Conservation (phyloP, 805 yeast genomes). For the Candida vaughaniae region DNA sequence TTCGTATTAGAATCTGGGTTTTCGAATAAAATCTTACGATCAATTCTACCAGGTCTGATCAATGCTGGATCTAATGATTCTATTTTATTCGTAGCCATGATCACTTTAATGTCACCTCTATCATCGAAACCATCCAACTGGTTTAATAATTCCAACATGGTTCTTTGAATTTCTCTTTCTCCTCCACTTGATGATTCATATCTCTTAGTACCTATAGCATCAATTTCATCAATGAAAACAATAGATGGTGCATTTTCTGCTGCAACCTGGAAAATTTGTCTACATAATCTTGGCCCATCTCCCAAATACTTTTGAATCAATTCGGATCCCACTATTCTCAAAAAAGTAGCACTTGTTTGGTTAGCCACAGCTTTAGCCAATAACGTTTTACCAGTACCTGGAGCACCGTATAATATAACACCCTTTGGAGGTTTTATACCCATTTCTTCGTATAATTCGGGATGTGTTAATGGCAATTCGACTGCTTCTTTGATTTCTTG, state of each 20-base stretch:
- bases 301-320: slow-evolving; percentile 95
- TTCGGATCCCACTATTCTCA: slow-evolving; percentile 96
- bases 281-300: slow-evolving; percentile 92
- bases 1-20: slow-evolving; percentile 92
- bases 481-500: slow-evolving; percentile 98
- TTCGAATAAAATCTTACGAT: slow-evolving; percentile 92
- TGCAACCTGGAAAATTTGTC: slow-evolving; percentile 95
- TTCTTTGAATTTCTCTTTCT: slow-evolving; percentile 95
- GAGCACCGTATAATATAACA: slow-evolving; percentile 94
- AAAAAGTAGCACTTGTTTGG: slow-evolving; percentile 93
- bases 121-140: slow-evolving; percentile 97
- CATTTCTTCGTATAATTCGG: slow-evolving; percentile 96
- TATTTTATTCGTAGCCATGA: slow-evolving; percentile 96
- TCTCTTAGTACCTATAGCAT: slow-evolving; percentile 98
- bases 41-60: slow-evolving; percentile 96
- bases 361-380: slow-evolving; percentile 98
- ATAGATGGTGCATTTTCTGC: slow-evolving; percentile 98
- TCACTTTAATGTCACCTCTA: slow-evolving; percentile 94
- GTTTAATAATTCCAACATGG: slow-evolving; percentile 93
- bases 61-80: slow-evolving; percentile 94
- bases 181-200: slow-evolving; percentile 97
- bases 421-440: slow-evolving; percentile 99
- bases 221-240: slow-evolving; percentile 97
- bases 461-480: slow-evolving; percentile 93
- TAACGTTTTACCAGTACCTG: slow-evolving; percentile 96